Percentiles rank a stretch among this genome's conserved stretches.
Evolutionary conservation across 2,329 filamentous ascomycete genomes (phyloP).

Genomic region (Dactylellina cionopaga): DNA sequence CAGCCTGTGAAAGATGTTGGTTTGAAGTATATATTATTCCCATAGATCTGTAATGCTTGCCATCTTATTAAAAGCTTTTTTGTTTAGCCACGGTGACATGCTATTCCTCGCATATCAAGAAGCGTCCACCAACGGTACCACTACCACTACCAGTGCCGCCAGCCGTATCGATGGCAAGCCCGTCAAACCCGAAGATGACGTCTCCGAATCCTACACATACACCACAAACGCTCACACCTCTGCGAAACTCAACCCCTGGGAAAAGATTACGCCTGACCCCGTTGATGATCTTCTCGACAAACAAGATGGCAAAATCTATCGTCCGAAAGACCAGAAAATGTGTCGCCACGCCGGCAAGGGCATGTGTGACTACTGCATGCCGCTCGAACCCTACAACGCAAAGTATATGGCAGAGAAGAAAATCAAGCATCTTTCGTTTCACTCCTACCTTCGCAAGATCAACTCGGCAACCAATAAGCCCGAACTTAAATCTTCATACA

Average conservation of each 20-base stretch:
- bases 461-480: constrained; percentile 97
- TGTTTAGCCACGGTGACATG: constrained; percentile 82
- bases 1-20: constrained; percentile 70
- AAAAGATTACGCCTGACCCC: constrained; percentile 84
- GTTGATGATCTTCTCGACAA: constrained; percentile 88
- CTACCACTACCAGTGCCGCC: constrained; percentile 61
- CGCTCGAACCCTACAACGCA: constrained; percentile 90
- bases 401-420: constrained; percentile 92
- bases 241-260: constrained; percentile 78
- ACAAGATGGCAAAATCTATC: constrained; percentile 85
- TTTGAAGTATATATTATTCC: too few species aligned
- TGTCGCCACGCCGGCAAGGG: constrained; percentile 95
- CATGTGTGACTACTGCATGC: constrained; percentile 99
- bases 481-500: constrained; percentile 91
- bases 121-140: constrained; percentile 63
- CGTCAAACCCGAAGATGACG: constrained; percentile 74
- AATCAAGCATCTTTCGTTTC: constrained; percentile 98
- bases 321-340: constrained; percentile 81
- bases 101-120: constrained; percentile 80
- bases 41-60: too few species aligned
- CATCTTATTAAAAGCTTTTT: too few species aligned
- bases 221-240: constrained; percentile 69
- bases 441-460: constrained; percentile 91
- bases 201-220: constrained; percentile 70
- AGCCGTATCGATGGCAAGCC: constrained; percentile 75